phyloP scores from a whole-genome alignment of 1,139 yeast species.

The Meyerozyma sp. region DNA sequence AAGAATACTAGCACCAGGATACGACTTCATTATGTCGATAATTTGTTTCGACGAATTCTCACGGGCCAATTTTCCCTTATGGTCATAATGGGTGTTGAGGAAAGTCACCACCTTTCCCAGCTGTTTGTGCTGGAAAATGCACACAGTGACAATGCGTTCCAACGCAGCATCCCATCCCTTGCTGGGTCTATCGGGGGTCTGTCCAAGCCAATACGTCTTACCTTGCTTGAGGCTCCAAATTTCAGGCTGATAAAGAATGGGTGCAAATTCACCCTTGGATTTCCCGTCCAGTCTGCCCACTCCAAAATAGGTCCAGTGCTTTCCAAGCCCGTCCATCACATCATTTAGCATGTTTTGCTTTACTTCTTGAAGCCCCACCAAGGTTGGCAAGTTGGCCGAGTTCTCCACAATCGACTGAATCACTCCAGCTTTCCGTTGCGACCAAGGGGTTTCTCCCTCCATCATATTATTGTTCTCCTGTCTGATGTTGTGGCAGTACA shows the following conservation, averaged over 20 bases:
- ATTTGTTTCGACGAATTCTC: slow-evolving; percentile 7
- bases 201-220: slow-evolving; percentile 39
- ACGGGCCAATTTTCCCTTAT: slow-evolving; percentile 10
- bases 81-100: slow-evolving; percentile 12
- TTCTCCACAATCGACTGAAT: slow-evolving; percentile 31
- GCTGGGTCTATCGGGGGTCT: slow-evolving; percentile 44
- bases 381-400: slow-evolving; percentile 28
- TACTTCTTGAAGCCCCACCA: slow-evolving; percentile 54
- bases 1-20: slow-evolving; percentile 10
- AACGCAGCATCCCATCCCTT: slow-evolving; percentile 23
- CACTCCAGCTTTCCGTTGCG: slow-evolving; percentile 29
- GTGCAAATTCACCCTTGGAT: slow-evolving; percentile 40
- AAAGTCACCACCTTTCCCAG: slow-evolving; percentile 7
- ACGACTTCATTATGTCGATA: slow-evolving; percentile 7
- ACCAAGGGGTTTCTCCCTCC: slow-evolving; percentile 42
- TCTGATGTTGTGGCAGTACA: slow-evolving; percentile 52
- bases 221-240: slow-evolving; percentile 34
- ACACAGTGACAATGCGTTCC: slow-evolving; percentile 17
- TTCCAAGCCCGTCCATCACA: slow-evolving; percentile 30
- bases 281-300: slow-evolving; percentile 45
- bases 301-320: slow-evolving; percentile 39
- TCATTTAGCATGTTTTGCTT: slow-evolving; percentile 47
- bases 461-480: slow-evolving; percentile 32
- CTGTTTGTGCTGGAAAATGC: slow-evolving; percentile 7
- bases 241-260: slow-evolving; percentile 30